phyloP scores from a whole-genome alignment of 75 land plant species.

The Pseudotsuga menziesii region DNA sequence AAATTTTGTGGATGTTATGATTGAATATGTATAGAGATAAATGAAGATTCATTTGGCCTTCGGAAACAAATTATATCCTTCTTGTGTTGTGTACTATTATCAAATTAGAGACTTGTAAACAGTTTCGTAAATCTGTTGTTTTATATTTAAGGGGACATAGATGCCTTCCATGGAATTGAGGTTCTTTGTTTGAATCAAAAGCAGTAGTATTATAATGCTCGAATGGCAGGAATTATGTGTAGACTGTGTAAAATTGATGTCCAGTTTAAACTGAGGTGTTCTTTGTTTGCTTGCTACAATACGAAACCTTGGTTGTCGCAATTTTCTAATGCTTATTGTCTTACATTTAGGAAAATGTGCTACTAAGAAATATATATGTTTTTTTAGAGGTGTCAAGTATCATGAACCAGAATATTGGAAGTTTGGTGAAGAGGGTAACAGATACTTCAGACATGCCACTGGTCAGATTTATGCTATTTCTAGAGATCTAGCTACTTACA shows the following conservation, averaged over 20 bases:
- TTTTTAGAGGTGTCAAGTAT: conserved; percentile 58
- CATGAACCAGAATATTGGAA: conserved; percentile 71
- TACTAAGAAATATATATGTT: not conserved
- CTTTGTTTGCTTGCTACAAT: not conserved
- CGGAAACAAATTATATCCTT: too few relatives aligned
- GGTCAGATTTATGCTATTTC: conserved; percentile 67
- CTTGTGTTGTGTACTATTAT: too few relatives aligned
- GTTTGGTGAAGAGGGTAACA: conserved; percentile 65
- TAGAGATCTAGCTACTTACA: conserved; percentile 49
- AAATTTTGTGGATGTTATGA: too few relatives aligned
- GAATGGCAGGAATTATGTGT: not conserved
- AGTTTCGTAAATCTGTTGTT: too few relatives aligned
- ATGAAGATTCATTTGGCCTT: not conserved
- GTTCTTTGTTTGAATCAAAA: not conserved
- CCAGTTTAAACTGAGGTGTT: not conserved
- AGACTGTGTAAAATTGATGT: not conserved
- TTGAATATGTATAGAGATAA: not conserved
- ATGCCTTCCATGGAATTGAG: too few relatives aligned
- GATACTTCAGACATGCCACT: conserved; percentile 63
- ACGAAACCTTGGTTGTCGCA: too few relatives aligned
- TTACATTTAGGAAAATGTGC: not conserved
- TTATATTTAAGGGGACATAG: too few relatives aligned
- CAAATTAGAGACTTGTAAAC: too few relatives aligned
- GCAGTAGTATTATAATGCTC: not conserved
- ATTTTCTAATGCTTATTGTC: not conserved